Evolutionary conservation across 2,329 filamentous ascomycete species (phyloP), one percentile per base, ranked within the genome.

Genomic region (Hypoxylon sp.): DNA sequence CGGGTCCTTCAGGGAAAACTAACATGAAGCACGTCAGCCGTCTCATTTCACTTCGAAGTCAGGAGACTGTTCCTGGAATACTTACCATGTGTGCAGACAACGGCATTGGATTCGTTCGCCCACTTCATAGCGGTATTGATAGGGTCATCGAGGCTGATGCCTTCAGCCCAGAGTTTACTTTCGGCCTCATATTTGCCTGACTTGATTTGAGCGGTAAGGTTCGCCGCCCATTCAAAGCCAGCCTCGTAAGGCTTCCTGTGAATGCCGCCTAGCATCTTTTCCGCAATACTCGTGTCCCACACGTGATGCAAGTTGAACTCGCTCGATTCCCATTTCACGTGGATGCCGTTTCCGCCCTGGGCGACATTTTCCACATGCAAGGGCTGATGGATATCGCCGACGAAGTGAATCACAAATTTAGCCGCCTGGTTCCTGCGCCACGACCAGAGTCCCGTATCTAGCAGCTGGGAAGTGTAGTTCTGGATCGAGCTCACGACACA

Each of bases 201-300:
- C 53, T 80, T 81, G 67, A 92, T 90, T 72, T 86, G 83, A 0
- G 77, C 71, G 5, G 84, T 83, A 22, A 93, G 83, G 59, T 83
- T 79, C n/a, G 81, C 80, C 1, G 90, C 87, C 87, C 90, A 92
- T 46, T 76, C 77, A 55, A 81, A 77, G 1, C 88, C 89, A 50
- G 84, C 80, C 4, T 78, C 77, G 65, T 85, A 88, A 0, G 85
- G 78, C 79, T 82, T 78, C 75, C 87, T 80, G 42, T 82, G 80
- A 47, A 81, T 76, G n/a, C 84, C 87, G 2, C 90, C 90, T 1
- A 91, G 81, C 74, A 87, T 80, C 75, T 90, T 87, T 80, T 92
- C 90, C 0, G 88, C 85, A 68, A 93, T 93, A 71, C 86, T 87
- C 58, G 86, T 88, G 76, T 94, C 92, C 91, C 91, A 94, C 14